These are phyloP conservation scores for Colletotrichum eremochloae DNA, from an alignment of 2,329 filamentous ascomycete genomes.

Conservation along the genomic window DNA sequence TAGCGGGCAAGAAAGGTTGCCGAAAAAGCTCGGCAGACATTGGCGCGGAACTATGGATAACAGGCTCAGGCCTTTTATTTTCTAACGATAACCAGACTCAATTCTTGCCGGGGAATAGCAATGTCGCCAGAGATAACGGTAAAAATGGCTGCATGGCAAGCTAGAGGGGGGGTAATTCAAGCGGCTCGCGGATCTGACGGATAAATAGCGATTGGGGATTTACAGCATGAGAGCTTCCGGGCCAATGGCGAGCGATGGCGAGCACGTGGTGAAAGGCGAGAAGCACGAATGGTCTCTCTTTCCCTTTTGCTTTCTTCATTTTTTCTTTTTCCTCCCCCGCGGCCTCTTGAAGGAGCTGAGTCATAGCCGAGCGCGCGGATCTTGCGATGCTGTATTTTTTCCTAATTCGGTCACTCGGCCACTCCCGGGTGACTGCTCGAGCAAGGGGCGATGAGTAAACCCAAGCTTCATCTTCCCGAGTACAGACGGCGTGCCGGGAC, in stretches of 20 bases:
- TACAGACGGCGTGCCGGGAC: constrained; percentile 3
- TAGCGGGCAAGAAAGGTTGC: not conserved
- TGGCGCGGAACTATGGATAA: constrained; percentile 15
- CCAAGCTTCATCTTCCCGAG: not conserved
- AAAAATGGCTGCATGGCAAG: not conserved
- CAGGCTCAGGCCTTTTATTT: not conserved
- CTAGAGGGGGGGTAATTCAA: not conserved
- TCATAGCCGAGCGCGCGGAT: not conserved
- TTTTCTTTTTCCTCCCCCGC: not conserved
- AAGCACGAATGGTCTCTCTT: constrained; percentile 15
- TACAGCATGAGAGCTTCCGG: not conserved
- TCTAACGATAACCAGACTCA: constrained; percentile 4
- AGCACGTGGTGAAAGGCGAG: constrained; percentile 25
- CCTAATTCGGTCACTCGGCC: not conserved
- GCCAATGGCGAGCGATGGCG: constrained; percentile 25
- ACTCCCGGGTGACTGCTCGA: not conserved
- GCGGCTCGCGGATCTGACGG: constrained; percentile 12
- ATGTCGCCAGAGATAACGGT: not conserved
- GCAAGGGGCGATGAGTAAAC: not conserved
- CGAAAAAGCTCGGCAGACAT: constrained; percentile 32
- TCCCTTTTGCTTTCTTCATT: too few relatives aligned
- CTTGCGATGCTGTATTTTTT: not conserved
- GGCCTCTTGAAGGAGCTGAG: not conserved
- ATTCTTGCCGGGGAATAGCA: not conserved
- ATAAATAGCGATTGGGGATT: not conserved